A percentile compares a stretch with the other conserved stretches of the same genome.
Evolutionary conservation across 1,284 basidiomycete genomes (phyloP).

Genomic region (Trichosporon sp.): DNA sequence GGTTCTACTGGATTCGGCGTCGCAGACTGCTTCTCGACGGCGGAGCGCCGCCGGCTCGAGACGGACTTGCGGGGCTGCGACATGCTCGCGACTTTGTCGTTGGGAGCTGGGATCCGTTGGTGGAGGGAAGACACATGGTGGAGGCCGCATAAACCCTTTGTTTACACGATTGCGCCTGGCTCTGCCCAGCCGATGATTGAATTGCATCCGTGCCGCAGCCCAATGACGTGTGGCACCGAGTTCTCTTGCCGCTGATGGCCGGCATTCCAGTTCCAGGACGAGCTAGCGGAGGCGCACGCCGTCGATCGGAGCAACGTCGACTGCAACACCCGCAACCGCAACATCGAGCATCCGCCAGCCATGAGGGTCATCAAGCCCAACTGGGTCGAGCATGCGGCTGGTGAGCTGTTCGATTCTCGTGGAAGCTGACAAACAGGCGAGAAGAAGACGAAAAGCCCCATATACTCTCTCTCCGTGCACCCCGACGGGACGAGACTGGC

Average conservation of each 20-base stretch:
- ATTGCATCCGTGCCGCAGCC: not conserved
- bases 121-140: not conserved
- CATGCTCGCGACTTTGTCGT: not conserved
- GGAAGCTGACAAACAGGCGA: slow-evolving; percentile 28
- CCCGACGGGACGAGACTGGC: slow-evolving; percentile 94
- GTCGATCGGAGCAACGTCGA: not conserved
- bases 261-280: not conserved
- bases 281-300: not conserved
- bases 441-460: slow-evolving; percentile 69
- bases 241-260: not conserved
- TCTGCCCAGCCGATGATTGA: slow-evolving; percentile 1
- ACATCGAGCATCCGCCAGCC: not conserved
- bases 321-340: not conserved
- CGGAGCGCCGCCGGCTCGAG: slow-evolving; percentile 7
- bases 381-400: slow-evolving; percentile 47
- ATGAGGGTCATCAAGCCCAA: slow-evolving; percentile 50
- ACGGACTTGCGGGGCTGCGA: slow-evolving; percentile 25
- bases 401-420: slow-evolving; percentile 8
- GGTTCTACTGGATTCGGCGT: not conserved
- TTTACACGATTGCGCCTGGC: slow-evolving; percentile 1
- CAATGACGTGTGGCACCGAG: slow-evolving; percentile 11
- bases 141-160: slow-evolving; percentile 7
- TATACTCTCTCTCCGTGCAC: slow-evolving; percentile 90
- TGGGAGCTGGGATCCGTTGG: not conserved
- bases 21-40: not conserved